Percentiles rank a stretch among this genome's conserved stretches.
Conservation (phyloP, 257 asterid species). For the Lithospermum erythrorhizon region DNA sequence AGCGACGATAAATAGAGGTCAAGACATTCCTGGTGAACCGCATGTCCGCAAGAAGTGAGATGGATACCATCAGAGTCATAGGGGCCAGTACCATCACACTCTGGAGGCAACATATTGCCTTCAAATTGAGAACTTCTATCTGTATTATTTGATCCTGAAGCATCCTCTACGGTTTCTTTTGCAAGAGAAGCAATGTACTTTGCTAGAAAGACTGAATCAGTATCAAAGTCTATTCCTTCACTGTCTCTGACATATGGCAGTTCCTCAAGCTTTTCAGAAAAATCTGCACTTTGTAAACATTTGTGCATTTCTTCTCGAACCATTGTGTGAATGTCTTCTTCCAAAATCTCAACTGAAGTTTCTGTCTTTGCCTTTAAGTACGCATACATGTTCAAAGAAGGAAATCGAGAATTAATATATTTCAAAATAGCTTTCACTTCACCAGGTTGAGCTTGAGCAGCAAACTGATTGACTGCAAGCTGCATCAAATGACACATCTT, state of each 20-base stretch:
- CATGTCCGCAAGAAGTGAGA: conserved; percentile 94
- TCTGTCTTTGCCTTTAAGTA: conserved; percentile 25
- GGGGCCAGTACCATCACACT: conserved; percentile 52
- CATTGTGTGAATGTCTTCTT: conserved; percentile 47
- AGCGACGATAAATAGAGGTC: conserved; percentile 84
- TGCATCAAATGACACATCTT: conserved; percentile 49
- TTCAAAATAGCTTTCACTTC: conserved; percentile 58
- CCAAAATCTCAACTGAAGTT: conserved; percentile 46
- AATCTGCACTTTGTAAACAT: conserved; percentile 20
- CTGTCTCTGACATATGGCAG: conserved; percentile 22
- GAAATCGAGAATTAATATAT: conserved; percentile 47
- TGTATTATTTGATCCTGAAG: conserved; percentile 46
- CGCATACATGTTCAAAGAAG: conserved; percentile 33
- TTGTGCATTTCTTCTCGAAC: conserved; percentile 34
- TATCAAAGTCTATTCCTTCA: conserved; percentile 18
- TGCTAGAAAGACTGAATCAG: conserved; percentile 57
- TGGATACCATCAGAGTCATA: conserved; percentile 70
- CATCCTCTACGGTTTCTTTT: conserved; percentile 42
- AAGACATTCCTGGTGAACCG: conserved; percentile 96
- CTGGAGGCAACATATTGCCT: conserved; percentile 20
- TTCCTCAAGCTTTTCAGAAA: conserved; percentile 13
- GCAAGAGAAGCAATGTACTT: conserved; percentile 67
- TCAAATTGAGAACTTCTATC: conserved; percentile 31
- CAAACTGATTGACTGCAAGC: conserved; percentile 56
- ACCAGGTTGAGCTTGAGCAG: conserved; percentile 42